Evolutionary conservation across 192 early-diverging fungal species (phyloP), one percentile per base, ranked within the genome.

Genomic region (Piromyces finnis): DNA sequence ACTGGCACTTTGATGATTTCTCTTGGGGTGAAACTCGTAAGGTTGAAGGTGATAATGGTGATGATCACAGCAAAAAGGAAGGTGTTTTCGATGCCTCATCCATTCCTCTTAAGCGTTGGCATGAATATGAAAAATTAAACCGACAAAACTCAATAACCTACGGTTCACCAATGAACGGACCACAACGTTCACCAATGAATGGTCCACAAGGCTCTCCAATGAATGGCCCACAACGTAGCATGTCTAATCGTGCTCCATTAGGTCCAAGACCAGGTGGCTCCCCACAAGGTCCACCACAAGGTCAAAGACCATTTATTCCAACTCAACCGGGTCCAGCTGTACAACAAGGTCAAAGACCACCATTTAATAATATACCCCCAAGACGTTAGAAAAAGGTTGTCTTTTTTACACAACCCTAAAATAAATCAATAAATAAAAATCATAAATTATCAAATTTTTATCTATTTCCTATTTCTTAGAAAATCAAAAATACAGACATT

Each of bases 1-100:
- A 96, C 91, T 99, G 97, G 97, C 95, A 96, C 88, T 96, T 98
- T 85, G 97, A 99, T 84, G 96, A 99, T 83, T 99, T 99, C 83
- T 96, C 95, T 22, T 99, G 97, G 97, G 97, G 96, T 80, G 96
- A 96, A 84, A 99, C 97, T 35, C 94, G 97, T 85, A 78, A 93
- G 26, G 94, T 97, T 15, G 87, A 94, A 29, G 97, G 96, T 78
- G 94, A 95, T 82, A 93, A 92, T 59, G 94, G 95, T 11, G 51
- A 17, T n/a, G 51, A 68, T 68, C 51, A 68, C 9, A 68, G 51
- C n/a, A 68, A 91, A 91, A 85, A 87, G 37, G 29, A 83, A 36
- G 84, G 80, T 28, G 17, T 22, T 3, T 84, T 88, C 59, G 86
- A 87, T 79, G 81, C 83, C 9, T 79, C 68, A 30, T 77, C 80